phyloP scores from a whole-genome alignment of 176 grass and related monocot genomes.

The Dactylis glomerata region DNA sequence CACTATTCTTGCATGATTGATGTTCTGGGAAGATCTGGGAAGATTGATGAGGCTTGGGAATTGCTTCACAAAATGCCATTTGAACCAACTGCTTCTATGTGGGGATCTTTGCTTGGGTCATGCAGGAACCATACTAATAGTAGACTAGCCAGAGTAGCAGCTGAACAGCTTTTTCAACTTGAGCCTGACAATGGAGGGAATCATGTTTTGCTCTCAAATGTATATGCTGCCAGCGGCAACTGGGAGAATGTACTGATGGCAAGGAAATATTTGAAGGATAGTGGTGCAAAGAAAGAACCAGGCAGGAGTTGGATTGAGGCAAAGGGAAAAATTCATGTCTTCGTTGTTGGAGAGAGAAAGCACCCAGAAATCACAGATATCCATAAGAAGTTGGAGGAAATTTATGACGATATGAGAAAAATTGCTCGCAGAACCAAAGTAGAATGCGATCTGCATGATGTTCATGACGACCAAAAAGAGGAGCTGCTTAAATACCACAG shows the following conservation, averaged over 20 bases:
- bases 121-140: conserved; percentile 48
- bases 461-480: conserved; percentile 39
- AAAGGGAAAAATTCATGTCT: conserved; percentile 42
- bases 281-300: conserved; percentile 51
- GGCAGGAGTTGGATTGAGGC: conserved; percentile 64
- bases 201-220: conserved; percentile 65
- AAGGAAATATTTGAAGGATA: conserved; percentile 56
- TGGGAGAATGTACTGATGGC: conserved; percentile 51
- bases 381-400: conserved; percentile 37
- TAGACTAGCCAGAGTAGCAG: conserved; percentile 50
- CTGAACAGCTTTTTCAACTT: conserved; percentile 61
- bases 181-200: conserved; percentile 66
- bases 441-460: conserved; percentile 51
- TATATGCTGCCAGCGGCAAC: conserved; percentile 55
- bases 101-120: conserved; percentile 67
- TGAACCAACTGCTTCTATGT: conserved; percentile 41
- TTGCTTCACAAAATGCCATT: conserved; percentile 49
- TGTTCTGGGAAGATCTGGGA: conserved; percentile 57
- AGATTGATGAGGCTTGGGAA: conserved; percentile 53
- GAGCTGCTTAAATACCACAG: conserved; percentile 45
- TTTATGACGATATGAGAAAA: conserved; percentile 25
- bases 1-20: conserved; percentile 80
- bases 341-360: conserved; percentile 35
- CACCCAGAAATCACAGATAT: conserved; percentile 35
- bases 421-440: conserved; percentile 22